These are phyloP conservation scores for Chlamydomonas sp. DNA, from an alignment of 139 green algal genomes.

Conservation along the genomic window DNA sequence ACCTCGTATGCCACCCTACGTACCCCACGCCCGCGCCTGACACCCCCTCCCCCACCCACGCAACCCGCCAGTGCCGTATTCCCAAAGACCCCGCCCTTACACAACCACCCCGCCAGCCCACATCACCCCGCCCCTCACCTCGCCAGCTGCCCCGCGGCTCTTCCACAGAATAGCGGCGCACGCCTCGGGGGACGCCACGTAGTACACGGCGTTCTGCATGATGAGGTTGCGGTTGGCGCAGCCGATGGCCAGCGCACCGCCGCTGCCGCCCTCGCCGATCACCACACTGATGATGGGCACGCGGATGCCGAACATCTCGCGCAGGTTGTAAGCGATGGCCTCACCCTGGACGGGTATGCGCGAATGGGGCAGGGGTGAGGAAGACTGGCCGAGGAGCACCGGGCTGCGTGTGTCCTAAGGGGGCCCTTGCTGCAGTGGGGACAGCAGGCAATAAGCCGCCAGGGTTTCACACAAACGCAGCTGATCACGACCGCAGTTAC, in stretches of 20 bases:
- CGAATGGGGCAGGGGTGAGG: background rate
- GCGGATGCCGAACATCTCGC: slow-evolving; percentile 96
- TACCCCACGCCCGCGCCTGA: background rate
- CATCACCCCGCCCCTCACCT: slow-evolving; percentile 44
- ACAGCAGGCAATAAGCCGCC: background rate
- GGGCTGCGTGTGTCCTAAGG: background rate
- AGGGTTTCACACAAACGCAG: no score
- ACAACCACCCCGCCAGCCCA: background rate
- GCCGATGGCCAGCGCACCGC: slow-evolving; percentile 95
- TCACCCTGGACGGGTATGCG: slow-evolving; percentile 82
- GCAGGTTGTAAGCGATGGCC: slow-evolving; percentile 96
- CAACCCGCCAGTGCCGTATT: no score
- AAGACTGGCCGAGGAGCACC: background rate
- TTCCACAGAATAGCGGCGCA: slow-evolving; percentile 98
- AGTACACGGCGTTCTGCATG: slow-evolving; percentile 97
- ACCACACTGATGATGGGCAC: slow-evolving; percentile 95
- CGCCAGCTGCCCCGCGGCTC: slow-evolving; percentile 77
- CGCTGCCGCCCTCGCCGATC: slow-evolving; percentile 95
- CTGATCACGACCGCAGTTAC: no score
- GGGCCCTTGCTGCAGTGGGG: background rate
- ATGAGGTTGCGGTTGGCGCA: slow-evolving; percentile 94
- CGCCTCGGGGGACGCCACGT: slow-evolving; percentile 94
- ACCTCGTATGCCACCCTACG: background rate
- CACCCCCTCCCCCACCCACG: no score
- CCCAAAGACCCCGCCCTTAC: no score